These are phyloP conservation scores for Alternaria gansuensis DNA, from an alignment of 2,329 filamentous ascomycete genomes.

Conservation along the genomic window DNA sequence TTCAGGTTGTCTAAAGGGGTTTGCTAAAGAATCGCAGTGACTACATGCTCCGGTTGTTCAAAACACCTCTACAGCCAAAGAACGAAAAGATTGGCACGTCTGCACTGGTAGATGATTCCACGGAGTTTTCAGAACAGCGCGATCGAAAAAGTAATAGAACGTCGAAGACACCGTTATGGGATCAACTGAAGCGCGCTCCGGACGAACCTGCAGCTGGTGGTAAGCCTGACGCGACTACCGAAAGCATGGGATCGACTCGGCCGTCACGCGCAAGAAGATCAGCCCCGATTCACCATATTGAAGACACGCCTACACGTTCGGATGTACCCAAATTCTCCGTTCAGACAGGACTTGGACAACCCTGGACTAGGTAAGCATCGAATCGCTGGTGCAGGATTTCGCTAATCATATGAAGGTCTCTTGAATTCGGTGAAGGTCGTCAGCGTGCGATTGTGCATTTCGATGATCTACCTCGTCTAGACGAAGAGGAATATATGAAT, in stretches of 20 bases:
- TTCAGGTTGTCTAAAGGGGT: too few species aligned
- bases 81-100: slow-evolving; percentile 25
- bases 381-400: background rate
- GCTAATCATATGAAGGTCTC: slow-evolving; percentile 53
- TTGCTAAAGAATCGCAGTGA: slow-evolving; percentile 21
- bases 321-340: slow-evolving; percentile 32
- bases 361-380: slow-evolving; percentile 38
- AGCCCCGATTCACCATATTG: slow-evolving; percentile 10
- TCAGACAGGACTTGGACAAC: slow-evolving; percentile 37
- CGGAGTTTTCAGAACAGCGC: background rate
- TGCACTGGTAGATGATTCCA: slow-evolving; percentile 7
- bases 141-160: background rate
- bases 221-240: background rate
- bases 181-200: background rate
- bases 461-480: slow-evolving; percentile 77
- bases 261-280: slow-evolving; percentile 23
- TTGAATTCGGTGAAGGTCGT: slow-evolving; percentile 69
- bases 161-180: slow-evolving; percentile 5
- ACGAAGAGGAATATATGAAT: slow-evolving; percentile 88
- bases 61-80: slow-evolving; percentile 13
- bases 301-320: background rate
- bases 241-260: slow-evolving; percentile 9
- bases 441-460: slow-evolving; percentile 72
- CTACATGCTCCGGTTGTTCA: slow-evolving; percentile 28
- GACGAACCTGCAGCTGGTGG: background rate